phyloP scores from a whole-genome alignment of 306 rosid genomes.

The Parietaria judaica region DNA sequence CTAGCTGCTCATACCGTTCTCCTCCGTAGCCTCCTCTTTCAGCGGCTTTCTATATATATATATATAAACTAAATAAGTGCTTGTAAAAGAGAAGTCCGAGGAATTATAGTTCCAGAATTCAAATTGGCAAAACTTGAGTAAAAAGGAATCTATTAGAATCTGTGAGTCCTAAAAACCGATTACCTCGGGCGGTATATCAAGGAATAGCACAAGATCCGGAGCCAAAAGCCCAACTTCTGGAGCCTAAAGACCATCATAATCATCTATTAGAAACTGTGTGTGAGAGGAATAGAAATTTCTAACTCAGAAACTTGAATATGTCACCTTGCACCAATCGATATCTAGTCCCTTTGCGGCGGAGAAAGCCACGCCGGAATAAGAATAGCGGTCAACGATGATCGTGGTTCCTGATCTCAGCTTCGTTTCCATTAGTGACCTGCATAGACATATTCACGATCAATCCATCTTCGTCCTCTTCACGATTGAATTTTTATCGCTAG shows the following conservation, averaged over 20 bases:
- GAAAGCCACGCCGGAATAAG: conserved; percentile 95
- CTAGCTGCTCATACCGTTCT: conserved; percentile 90
- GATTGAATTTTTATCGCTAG: too few relatives aligned
- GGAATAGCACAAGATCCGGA: conserved; percentile 74
- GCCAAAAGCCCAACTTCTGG: conserved; percentile 82
- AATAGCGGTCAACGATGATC: conserved; percentile 89
- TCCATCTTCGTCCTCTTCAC: not conserved
- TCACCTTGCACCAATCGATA: conserved; percentile 90
- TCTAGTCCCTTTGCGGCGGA: conserved; percentile 86
- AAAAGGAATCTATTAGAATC: not conserved
- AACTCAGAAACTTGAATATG: not conserved
- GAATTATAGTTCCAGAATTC: not conserved
- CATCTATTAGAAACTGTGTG: not conserved
- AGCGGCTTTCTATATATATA: conserved; percentile 59
- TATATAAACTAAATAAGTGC: not conserved
- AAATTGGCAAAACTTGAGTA: not conserved
- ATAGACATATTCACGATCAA: not conserved
- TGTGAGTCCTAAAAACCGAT: conserved; percentile 2
- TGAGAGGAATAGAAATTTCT: conserved; percentile 4
- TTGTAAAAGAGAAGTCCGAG: not conserved
- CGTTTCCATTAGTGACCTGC: conserved; percentile 79
- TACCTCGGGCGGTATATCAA: conserved; percentile 86
- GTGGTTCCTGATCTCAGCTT: conserved; percentile 76
- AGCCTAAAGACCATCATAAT: conserved; percentile 42
- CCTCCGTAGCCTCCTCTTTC: conserved; percentile 90